Percentiles rank a stretch among this genome's conserved stretches.
phyloP scores from a whole-genome alignment of 345 rosid species.

The Rhizophora mangle region DNA sequence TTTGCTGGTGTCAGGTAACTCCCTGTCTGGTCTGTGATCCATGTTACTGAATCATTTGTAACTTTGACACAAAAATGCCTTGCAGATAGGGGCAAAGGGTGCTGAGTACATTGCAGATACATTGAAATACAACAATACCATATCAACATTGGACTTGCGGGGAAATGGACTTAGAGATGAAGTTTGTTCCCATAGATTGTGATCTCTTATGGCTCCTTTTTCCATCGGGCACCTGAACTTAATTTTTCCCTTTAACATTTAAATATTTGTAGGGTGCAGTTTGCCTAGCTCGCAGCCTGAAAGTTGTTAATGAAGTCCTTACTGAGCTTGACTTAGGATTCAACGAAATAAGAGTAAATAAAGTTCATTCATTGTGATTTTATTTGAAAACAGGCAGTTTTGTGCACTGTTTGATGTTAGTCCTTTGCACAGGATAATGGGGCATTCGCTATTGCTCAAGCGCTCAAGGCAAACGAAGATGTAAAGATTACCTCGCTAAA shows the following conservation, averaged over 20 bases:
- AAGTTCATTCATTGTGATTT: not conserved
- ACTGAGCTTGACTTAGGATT: conserved; percentile 83
- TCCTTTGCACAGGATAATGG: conserved; percentile 69
- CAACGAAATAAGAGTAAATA: conserved; percentile 79
- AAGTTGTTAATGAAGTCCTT: conserved; percentile 93
- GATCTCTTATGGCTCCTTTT: conserved; percentile 3
- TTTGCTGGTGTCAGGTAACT: conserved; percentile 96
- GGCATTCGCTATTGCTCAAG: conserved; percentile 93
- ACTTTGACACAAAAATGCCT: conserved; percentile 14
- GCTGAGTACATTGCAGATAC: conserved; percentile 79
- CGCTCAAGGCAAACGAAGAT: conserved; percentile 88
- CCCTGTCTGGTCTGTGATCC: not conserved
- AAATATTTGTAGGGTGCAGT: conserved; percentile 67
- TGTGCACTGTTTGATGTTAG: conserved; percentile 13
- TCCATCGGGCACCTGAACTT: not conserved
- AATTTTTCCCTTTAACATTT: not conserved
- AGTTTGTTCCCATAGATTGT: conserved; percentile 38
- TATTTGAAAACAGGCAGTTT: not conserved
- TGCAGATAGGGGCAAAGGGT: conserved; percentile 89
- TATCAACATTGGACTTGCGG: conserved; percentile 78
- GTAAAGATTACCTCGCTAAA: conserved; percentile 72
- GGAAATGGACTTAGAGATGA: conserved; percentile 95
- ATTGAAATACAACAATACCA: conserved; percentile 79
- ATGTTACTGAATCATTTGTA: not conserved
- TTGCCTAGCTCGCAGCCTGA: conserved; percentile 82